A percentile compares a stretch with the other conserved stretches of the same genome.
phyloP scores from a whole-genome alignment of 2,329 filamentous ascomycete species.

The Diaporthe vaccinii region DNA sequence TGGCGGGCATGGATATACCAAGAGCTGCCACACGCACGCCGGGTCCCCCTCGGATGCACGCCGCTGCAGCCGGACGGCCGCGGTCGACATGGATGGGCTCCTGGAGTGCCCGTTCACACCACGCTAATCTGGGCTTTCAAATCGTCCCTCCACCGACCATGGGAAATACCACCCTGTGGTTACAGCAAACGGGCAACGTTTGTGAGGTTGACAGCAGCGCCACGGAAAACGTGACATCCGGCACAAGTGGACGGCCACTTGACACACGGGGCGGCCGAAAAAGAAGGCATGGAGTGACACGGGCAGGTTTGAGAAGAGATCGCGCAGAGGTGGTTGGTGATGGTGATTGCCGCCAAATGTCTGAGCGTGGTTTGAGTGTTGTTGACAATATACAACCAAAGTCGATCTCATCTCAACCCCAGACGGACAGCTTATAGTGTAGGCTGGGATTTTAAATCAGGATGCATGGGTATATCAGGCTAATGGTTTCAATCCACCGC shows the following conservation, averaged over 20 bases:
- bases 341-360: conserved; percentile 8
- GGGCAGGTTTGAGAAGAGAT: neutral
- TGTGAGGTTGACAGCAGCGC: neutral
- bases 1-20: neutral
- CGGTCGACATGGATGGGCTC: neutral
- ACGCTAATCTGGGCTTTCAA: neutral
- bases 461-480: neutral
- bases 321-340: neutral
- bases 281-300: neutral
- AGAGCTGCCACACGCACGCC: conserved; percentile 20
- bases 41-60: conserved; percentile 17
- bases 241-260: neutral
- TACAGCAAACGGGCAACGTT: neutral
- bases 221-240: conserved; percentile 17
- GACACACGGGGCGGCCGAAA: neutral
- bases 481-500: neutral
- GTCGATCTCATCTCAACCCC: neutral
- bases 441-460: neutral
- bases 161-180: neutral
- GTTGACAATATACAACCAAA: neutral
- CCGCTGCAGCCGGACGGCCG: conserved; percentile 18
- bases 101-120: neutral
- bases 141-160: neutral
- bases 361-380: conserved; percentile 18
- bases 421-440: neutral